Conservation (phyloP, 257 asterid species). For the Lycium ferocissimum region DNA sequence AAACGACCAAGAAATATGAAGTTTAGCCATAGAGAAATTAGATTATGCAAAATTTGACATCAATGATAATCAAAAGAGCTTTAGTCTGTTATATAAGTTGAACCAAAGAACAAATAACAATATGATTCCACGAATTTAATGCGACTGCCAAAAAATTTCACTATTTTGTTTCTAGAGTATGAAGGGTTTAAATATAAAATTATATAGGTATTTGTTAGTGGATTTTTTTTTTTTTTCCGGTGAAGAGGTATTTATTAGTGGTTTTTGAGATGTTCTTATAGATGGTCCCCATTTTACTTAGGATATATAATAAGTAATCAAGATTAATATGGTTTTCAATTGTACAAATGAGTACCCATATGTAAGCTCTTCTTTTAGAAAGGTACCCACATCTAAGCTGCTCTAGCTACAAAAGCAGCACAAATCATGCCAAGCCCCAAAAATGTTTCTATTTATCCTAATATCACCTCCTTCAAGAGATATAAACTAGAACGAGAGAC, state of each 20-base stretch:
- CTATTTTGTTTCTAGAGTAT: background rate
- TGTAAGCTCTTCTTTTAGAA: background rate
- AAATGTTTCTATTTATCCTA: conserved; percentile 5
- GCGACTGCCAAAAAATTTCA: background rate
- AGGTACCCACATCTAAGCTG: background rate
- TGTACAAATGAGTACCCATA: conserved; percentile 17
- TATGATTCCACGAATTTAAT: background rate
- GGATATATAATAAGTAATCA: background rate
- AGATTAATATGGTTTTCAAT: background rate
- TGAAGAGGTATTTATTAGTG: background rate
- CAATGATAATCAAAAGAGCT: background rate
- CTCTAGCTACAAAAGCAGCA: background rate
- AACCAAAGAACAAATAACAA: conserved; percentile 6
- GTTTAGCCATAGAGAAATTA: background rate
- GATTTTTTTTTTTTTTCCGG: too few relatives aligned
- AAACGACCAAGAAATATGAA: background rate
- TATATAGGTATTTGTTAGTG: background rate
- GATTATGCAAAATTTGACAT: background rate
- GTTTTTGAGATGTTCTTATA: background rate
- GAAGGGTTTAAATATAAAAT: background rate
- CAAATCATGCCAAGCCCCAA: background rate
- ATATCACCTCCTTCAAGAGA: conserved; percentile 6
- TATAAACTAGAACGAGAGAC: background rate
- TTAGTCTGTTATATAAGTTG: background rate
- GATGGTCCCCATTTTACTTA: background rate